phyloP scores from a whole-genome alignment of 2,329 filamentous ascomycete species.

The Xylariomycetidae sp. region DNA sequence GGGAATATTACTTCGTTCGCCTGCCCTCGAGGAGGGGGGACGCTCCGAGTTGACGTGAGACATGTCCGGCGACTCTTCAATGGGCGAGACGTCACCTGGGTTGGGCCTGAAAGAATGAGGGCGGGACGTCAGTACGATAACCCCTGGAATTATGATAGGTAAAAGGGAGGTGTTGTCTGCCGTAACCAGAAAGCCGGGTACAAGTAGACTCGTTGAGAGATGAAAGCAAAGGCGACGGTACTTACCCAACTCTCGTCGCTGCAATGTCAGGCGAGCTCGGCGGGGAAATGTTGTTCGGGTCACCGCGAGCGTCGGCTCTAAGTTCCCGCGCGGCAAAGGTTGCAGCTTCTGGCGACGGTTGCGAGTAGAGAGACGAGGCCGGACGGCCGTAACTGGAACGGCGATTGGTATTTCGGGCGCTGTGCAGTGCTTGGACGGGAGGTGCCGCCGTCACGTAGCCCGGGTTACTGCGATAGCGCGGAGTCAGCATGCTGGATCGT shows the following conservation, averaged over 20 bases:
- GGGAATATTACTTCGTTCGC: conserved; percentile 39
- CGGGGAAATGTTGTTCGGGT: conserved; percentile 42
- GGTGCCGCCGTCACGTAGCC: conserved; percentile 20
- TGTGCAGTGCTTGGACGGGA: no score
- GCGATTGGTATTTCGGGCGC: conserved; percentile 26
- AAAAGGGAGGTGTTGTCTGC: no score
- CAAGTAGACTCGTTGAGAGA: no score
- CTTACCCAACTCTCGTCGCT: conserved; percentile 35
- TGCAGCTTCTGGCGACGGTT: conserved; percentile 38
- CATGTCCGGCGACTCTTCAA: conserved; percentile 39
- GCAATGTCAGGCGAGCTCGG: conserved; percentile 50
- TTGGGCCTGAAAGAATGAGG: conserved; percentile 21
- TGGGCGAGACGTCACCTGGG: conserved; percentile 44
- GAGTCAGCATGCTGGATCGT: conserved; percentile 18
- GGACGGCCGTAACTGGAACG: conserved; percentile 36
- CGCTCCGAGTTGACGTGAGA: conserved; percentile 24
- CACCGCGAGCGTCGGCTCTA: conserved; percentile 15
- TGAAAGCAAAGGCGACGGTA: conserved; percentile 11
- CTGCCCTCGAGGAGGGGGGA: conserved; percentile 16
- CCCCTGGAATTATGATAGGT: no score
- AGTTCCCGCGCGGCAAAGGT: conserved; percentile 26
- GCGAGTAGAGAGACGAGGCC: conserved; percentile 58
- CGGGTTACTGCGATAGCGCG: conserved; percentile 22
- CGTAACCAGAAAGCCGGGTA: neutral
- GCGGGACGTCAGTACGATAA: no score